Evolutionary conservation across 306 rosid genomes (phyloP).

Genomic region (Prunus kanzakura): DNA sequence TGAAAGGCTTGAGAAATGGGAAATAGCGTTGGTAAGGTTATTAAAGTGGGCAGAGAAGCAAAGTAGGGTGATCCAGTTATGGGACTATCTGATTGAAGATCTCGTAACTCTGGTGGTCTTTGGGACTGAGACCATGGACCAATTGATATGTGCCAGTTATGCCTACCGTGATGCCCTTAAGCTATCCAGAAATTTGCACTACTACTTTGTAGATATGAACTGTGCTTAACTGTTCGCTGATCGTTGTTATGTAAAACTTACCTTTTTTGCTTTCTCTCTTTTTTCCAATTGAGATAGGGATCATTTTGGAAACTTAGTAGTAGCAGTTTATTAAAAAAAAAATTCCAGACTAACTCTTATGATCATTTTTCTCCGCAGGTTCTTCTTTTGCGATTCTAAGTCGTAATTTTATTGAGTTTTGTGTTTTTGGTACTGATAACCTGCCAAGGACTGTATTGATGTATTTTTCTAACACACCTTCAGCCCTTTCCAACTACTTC

Average conservation of each 20-base stretch:
- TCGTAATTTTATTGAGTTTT: slow-evolving; percentile 76
- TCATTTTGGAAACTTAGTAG: neutral
- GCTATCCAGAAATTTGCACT: neutral
- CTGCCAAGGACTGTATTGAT: slow-evolving; percentile 81
- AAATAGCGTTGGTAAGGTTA: no score
- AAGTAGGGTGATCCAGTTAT: no score
- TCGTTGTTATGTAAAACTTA: neutral
- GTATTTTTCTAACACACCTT: slow-evolving; percentile 88
- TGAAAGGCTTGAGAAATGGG: no score
- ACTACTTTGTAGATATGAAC: neutral
- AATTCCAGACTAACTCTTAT: slow-evolving; percentile 7
- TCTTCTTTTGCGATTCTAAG: slow-evolving; percentile 68
- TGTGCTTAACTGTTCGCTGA: neutral
- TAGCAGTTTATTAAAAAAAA: neutral
- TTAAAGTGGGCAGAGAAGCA: no score
- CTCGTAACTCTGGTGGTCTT: neutral
- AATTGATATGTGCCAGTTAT: neutral
- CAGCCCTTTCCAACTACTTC: slow-evolving; percentile 71
- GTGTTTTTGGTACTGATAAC: slow-evolving; percentile 78
- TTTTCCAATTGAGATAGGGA: neutral
- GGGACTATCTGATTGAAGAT: no score
- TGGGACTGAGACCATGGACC: neutral
- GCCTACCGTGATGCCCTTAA: neutral
- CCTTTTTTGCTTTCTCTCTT: neutral
- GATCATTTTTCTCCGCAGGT: slow-evolving; percentile 51